Evolutionary conservation across 495 filamentous ascomycete species (phyloP), one percentile per base, ranked within the genome.

Genomic region (Penicillium coffeae): DNA sequence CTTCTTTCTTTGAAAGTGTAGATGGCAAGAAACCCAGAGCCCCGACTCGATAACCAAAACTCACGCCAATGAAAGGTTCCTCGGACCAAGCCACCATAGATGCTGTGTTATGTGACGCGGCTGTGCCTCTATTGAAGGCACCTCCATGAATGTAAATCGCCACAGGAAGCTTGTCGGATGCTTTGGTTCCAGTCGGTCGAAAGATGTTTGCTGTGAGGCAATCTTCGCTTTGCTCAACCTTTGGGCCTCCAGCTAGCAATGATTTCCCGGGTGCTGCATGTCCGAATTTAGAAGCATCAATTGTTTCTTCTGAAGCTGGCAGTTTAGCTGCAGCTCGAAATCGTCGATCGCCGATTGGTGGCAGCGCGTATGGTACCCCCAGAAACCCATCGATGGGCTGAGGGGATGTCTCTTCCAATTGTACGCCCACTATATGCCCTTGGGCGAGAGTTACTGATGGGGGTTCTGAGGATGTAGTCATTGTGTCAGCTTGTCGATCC

Each of bases 11-110:
- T 0, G 73, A 71, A 39, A 76, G 22, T 4, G 54, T 64, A 1
- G 77, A 79, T 3, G 82, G 74, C 25, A 86, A 45, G 51, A 86
- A 87, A 6, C 84, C 84, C 21, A 87, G 64, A 0, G 82, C 77
- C n/a, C 82, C 82, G 32, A 86, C 59, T 1, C 83, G 78, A 38
- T 70, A 70, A 9, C 82, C 82, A 56, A 86, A 83, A 57, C 75
- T 82, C 19, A 85, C 65, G 12, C 71, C 77, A 21, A 87, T 63
- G 25, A 87, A 72, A 3, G 76, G 76, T 8, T 66, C 66, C 19
- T 74, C 69, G 1, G 77, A 69, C 74, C 77, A 83, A 2, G 79
- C 72, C 0, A 79, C 71, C 58, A 85, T 79, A 37, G 71, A 76
- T 0, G 71, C 70, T 3, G 67, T 68, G 27, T 68, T 54, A 30